Conservation (phyloP, 805 yeast genomes). For the Hanseniaspora thailandica region DNA sequence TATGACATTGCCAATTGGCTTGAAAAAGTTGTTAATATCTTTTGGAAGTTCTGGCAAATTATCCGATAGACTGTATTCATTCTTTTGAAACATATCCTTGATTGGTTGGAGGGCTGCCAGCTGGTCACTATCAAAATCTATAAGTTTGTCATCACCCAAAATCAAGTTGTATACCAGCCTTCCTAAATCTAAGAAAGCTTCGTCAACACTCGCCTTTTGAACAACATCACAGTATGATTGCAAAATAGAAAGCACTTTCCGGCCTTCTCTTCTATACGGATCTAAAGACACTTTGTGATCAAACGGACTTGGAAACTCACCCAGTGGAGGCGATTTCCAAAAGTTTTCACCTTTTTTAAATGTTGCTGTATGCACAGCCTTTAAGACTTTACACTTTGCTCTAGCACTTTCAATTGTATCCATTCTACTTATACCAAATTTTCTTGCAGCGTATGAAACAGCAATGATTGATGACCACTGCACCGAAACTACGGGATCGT, state of each 20-base stretch:
- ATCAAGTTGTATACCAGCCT: constrained; percentile 37
- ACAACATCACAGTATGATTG: constrained; percentile 51
- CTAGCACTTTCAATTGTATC: constrained; percentile 57
- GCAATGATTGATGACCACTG: constrained; percentile 91
- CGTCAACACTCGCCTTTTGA: constrained; percentile 94
- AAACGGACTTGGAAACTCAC: constrained; percentile 31
- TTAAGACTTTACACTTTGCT: constrained; percentile 61
- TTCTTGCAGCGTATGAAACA: constrained; percentile 79
- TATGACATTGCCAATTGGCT: constrained; percentile 19
- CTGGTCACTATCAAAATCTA: constrained; percentile 18
- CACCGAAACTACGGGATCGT: constrained; percentile 83
- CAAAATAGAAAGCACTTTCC: constrained; percentile 62
- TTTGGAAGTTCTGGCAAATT: constrained; percentile 20
- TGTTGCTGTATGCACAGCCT: constrained; percentile 86
- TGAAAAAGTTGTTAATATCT: constrained; percentile 18
- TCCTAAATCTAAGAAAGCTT: constrained; percentile 78
- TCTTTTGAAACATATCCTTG: constrained; percentile 20
- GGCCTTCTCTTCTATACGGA: constrained; percentile 78
- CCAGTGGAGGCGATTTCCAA: constrained; percentile 65
- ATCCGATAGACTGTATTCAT: constrained; percentile 22
- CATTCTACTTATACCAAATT: constrained; percentile 70
- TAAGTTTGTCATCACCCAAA: not conserved
- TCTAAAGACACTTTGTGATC: constrained; percentile 78
- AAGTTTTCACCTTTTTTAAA: constrained; percentile 73
- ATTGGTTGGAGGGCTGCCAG: constrained; percentile 16